Evolutionary conservation across 805 yeast species (phyloP).

Genomic region (Metschnikowia vanudenii): DNA sequence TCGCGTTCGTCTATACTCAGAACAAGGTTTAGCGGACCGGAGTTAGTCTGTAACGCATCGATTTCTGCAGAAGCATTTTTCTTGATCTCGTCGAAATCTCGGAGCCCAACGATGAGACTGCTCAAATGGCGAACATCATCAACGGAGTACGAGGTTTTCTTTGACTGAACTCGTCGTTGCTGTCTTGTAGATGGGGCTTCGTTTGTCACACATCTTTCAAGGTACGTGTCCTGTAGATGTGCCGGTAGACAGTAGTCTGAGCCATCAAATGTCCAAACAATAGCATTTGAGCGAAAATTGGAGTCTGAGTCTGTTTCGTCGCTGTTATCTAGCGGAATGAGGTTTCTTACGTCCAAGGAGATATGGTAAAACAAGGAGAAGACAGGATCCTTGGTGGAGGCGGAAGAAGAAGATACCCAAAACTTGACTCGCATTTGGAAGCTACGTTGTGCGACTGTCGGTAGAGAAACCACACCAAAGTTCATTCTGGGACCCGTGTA

Average conservation of each 20-base stretch:
- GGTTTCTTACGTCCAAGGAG: conserved; percentile 11
- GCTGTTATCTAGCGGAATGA: conserved; percentile 1
- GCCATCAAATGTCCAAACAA: conserved; percentile 15
- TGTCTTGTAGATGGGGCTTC: not conserved
- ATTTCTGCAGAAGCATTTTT: conserved; percentile 23
- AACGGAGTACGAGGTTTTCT: conserved; percentile 12
- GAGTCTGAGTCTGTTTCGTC: not conserved
- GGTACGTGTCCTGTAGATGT: not conserved
- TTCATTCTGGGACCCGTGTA: conserved; percentile 23
- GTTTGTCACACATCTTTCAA: no score
- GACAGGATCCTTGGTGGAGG: not conserved
- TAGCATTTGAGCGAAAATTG: conserved; percentile 9
- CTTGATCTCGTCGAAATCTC: conserved; percentile 31
- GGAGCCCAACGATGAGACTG: conserved; percentile 16
- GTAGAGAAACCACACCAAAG: conserved; percentile 29
- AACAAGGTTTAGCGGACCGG: not conserved
- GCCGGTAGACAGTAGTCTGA: conserved; percentile 8
- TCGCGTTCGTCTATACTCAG: not conserved
- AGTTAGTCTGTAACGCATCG: conserved; percentile 4
- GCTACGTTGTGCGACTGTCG: conserved; percentile 12
- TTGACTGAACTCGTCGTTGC: not conserved
- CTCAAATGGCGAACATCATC: conserved; percentile 17
- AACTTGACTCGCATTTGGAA: conserved; percentile 6
- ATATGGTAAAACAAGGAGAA: conserved; percentile 5
- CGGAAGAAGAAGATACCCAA: conserved; percentile 9